phyloP scores from a whole-genome alignment of 495 filamentous ascomycete genomes.

The Penicillium mononematosum region DNA sequence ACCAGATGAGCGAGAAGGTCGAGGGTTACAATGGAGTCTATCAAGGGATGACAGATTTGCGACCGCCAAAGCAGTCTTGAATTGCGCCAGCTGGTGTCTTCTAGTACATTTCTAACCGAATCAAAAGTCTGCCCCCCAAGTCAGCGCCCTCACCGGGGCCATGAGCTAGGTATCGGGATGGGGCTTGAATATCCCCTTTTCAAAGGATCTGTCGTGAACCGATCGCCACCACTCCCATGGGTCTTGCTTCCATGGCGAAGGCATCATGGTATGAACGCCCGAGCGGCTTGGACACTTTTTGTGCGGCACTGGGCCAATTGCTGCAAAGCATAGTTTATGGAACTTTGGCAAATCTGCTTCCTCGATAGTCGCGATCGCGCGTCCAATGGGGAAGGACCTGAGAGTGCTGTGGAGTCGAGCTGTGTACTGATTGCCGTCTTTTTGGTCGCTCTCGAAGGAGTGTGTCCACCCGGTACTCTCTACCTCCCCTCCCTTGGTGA shows the following conservation, averaged over 20 bases:
- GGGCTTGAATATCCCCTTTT: neutral
- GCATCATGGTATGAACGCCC: neutral
- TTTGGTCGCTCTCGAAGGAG: neutral
- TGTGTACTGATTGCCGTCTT: neutral
- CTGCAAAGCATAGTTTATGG: neutral
- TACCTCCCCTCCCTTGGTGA: neutral
- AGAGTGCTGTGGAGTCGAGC: neutral
- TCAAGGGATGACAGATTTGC: slow-evolving; percentile 19
- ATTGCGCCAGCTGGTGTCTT: neutral
- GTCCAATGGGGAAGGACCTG: neutral
- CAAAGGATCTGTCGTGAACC: neutral
- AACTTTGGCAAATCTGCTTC: neutral
- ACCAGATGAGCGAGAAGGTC: slow-evolving; percentile 34
- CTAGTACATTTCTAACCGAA: neutral
- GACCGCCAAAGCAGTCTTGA: neutral
- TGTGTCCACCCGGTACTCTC: neutral
- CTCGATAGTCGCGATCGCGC: neutral
- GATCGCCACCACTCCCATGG: neutral
- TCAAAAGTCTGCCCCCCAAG: neutral
- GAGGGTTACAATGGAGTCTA: slow-evolving; percentile 46
- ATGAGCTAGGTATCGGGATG: too few relatives aligned
- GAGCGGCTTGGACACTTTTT: too few relatives aligned
- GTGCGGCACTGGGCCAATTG: neutral
- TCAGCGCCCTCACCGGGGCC: too few relatives aligned
- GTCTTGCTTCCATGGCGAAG: neutral